Percentiles rank a stretch among this genome's conserved stretches.
phyloP scores from a whole-genome alignment of 805 yeast species.

The Barnettozyma vustinii region DNA sequence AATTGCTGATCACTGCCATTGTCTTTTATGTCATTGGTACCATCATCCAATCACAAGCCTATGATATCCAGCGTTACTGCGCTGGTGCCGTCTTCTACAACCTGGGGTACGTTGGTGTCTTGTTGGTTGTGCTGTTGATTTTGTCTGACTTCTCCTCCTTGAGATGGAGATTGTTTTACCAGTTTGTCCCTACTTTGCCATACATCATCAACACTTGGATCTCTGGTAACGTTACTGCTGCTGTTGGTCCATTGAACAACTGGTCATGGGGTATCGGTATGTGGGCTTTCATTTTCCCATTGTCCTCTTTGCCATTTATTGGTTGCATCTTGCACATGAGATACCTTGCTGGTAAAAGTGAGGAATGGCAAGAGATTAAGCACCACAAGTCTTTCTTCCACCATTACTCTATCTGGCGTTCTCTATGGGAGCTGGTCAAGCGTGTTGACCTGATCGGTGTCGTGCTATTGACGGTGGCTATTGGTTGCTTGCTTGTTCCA shows the following conservation, averaged over 20 bases:
- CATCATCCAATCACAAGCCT: conserved; percentile 55
- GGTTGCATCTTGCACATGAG: conserved; percentile 51
- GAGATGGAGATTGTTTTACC: conserved; percentile 64
- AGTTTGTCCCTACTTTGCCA: conserved; percentile 66
- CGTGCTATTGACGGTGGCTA: conserved; percentile 44
- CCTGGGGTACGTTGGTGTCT: conserved; percentile 58
- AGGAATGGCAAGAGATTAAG: conserved; percentile 41
- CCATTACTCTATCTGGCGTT: conserved; percentile 30
- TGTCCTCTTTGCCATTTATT: conserved; percentile 56
- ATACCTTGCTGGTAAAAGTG: conserved; percentile 44
- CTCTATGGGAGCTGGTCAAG: conserved; percentile 47
- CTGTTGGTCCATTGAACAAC: conserved; percentile 28
- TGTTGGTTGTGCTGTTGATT: conserved; percentile 50
- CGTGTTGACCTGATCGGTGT: conserved; percentile 62
- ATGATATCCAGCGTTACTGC: conserved; percentile 50
- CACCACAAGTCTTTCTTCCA: conserved; percentile 35
- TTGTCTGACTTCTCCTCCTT: conserved; percentile 63
- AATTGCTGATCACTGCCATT: conserved; percentile 42
- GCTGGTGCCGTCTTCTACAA: conserved; percentile 57
- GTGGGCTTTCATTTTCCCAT: conserved; percentile 75
- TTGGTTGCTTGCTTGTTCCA: conserved; percentile 67
- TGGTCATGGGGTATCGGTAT: conserved; percentile 79
- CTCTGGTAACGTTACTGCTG: conserved; percentile 49
- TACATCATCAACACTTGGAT: conserved; percentile 77
- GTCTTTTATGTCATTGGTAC: conserved; percentile 60